Evolutionary conservation across 441 rosid genomes (phyloP).

Genomic region (Aquilaria agallochum): DNA sequence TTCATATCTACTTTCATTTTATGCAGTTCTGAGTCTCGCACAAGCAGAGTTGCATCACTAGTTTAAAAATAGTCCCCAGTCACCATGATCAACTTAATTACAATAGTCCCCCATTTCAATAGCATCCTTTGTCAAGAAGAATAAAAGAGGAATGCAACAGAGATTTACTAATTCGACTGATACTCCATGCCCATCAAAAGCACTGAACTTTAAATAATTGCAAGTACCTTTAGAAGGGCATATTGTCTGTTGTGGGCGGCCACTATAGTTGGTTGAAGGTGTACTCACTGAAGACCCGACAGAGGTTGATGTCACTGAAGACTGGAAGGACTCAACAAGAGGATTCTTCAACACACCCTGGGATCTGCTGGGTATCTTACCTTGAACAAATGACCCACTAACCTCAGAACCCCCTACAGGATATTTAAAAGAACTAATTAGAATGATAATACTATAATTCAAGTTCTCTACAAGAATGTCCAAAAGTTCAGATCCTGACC

Average conservation of each 20-base stretch:
- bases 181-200: too few relatives aligned
- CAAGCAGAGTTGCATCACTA: too few relatives aligned
- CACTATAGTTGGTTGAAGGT: conserved; percentile 74
- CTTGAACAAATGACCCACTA: conserved; percentile 35
- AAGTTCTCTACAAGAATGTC: conserved; percentile 10
- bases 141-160: too few relatives aligned
- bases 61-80: too few relatives aligned
- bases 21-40: too few relatives aligned
- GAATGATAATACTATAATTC: conserved; percentile 11
- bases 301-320: conserved; percentile 44
- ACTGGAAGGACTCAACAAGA: conserved; percentile 45
- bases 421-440: conserved; percentile 15
- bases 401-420: conserved; percentile 36
- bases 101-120: too few relatives aligned
- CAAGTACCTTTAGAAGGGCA: conserved; percentile 71
- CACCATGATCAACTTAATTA: too few relatives aligned
- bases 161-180: too few relatives aligned
- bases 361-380: conserved; percentile 44
- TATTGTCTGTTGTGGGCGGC: conserved; percentile 55
- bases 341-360: conserved; percentile 55
- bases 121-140: too few relatives aligned
- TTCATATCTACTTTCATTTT: too few relatives aligned
- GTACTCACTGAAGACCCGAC: conserved; percentile 59
- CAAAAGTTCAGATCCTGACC: conserved; percentile 27
- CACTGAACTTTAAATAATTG: conserved; percentile 1